Evolutionary conservation across 441 rosid species (phyloP), one percentile per base, ranked within the genome.

Genomic region (Sinapis alba): DNA sequence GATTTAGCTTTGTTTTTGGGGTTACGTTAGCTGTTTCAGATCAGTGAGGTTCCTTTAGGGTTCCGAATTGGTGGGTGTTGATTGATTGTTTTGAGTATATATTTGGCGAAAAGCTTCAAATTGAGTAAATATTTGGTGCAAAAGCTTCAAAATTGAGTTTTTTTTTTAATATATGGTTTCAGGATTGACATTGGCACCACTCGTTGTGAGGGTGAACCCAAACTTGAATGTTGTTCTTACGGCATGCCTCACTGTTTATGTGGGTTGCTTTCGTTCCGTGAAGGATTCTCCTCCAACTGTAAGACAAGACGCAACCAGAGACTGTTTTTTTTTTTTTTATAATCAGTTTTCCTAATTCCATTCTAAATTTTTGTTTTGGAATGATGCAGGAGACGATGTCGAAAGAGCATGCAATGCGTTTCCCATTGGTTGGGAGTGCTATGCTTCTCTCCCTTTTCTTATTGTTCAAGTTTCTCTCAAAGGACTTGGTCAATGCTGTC

Each of bases 361-460:
- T 62, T 74, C 81, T 65, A 67, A 28, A 65, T 27, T 19, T 47
- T 36, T 0, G 73, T 34, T 76, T 76, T 71, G 63, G 38, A 56
- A 61, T 34, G 38, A 65, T 82, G 79, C 87, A 95, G 99, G 98
- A 96, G 84, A 91, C 97, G 0, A 91, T 96, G 99, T 96, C 98
- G 15, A 91, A 89, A 24, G 97, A 96, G 59, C 99, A 96, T 80
- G 99, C 99, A 5, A 96, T 96, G 98, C 97, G 98, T 72, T 93
- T 96, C 78, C 99, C 99, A 2, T 88, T 96, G 76, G 91, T 96
- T 60, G 99, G 99, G 73, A 96, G 99, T 84, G 98, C 99, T 18
- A 87, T 96, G 98, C 83, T 96, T 82, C 68, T 96, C 34, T 96
- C 99, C 3, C 85, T 96, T 72, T 93, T 96, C 88, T 84, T 96